Conservation (phyloP, 2,329 filamentous ascomycete species). For the Penicillium digitatum region DNA sequence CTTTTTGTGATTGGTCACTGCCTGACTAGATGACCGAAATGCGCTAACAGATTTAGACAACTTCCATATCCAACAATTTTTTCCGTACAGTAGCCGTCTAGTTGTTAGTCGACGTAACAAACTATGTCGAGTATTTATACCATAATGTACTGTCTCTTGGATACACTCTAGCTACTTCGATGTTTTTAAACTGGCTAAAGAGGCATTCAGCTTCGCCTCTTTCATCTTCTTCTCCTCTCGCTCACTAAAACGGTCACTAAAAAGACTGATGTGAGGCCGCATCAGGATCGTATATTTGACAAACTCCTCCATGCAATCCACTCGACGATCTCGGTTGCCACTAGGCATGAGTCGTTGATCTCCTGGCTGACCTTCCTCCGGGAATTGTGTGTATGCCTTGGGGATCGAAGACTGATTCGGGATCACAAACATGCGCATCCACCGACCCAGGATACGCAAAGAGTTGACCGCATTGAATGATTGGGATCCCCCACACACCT, state of each 20-base stretch:
- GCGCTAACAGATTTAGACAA: neutral
- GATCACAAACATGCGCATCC: conserved; percentile 67
- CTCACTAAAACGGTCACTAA: conserved; percentile 62
- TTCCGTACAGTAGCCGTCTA: neutral
- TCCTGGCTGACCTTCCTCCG: conserved; percentile 45
- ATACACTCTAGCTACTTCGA: neutral
- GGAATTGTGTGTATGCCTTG: conserved; percentile 61
- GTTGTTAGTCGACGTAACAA: neutral
- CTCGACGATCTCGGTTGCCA: conserved; percentile 56
- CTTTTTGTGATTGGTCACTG: neutral
- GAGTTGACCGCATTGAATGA: conserved; percentile 66
- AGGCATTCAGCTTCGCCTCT: conserved; percentile 11
- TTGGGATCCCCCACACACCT: conserved; percentile 62
- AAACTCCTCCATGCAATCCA: conserved; percentile 67
- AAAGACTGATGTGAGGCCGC: conserved; percentile 58
- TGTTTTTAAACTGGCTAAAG: neutral
- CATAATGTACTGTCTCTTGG: neutral
- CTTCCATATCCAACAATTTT: neutral
- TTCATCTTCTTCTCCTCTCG: conserved; percentile 36
- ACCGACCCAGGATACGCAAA: conserved; percentile 61
- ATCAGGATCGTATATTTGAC: conserved; percentile 66
- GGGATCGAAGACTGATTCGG: conserved; percentile 64
- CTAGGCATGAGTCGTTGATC: conserved; percentile 53
- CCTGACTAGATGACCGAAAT: neutral
- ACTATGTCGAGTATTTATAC: neutral